Evolutionary conservation across 2,329 filamentous ascomycete species (phyloP).

Genomic region (Aspergillus piperis): DNA sequence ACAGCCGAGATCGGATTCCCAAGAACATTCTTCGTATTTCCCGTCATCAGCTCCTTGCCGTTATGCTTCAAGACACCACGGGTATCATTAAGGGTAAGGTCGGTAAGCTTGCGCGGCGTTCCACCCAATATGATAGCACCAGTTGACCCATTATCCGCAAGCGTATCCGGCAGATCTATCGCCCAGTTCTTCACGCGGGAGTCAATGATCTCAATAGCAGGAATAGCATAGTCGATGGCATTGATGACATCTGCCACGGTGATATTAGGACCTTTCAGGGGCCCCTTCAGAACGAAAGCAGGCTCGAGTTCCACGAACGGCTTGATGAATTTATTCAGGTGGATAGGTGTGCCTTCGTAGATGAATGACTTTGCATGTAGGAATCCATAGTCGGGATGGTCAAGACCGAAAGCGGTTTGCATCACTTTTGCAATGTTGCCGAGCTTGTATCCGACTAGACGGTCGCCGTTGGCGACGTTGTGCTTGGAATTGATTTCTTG

Average conservation of each 20-base stretch:
- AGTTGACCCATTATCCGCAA: constrained; percentile 23
- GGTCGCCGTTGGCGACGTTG: constrained; percentile 19
- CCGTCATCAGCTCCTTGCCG: constrained; percentile 19
- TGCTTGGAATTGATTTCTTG: constrained; percentile 17
- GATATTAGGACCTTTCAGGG: constrained; percentile 18
- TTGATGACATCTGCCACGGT: constrained; percentile 23
- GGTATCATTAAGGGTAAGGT: constrained; percentile 17
- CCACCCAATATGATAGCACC: constrained; percentile 21
- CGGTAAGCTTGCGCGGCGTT: constrained; percentile 17
- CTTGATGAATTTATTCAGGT: constrained; percentile 17
- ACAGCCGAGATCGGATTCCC: constrained; percentile 20
- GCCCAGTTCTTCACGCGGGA: constrained; percentile 22
- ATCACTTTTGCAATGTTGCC: constrained; percentile 27
- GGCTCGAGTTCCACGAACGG: constrained; percentile 23
- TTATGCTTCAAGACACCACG: constrained; percentile 17
- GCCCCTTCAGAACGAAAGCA: constrained; percentile 17
- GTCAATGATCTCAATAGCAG: constrained; percentile 23
- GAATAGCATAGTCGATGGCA: constrained; percentile 21
- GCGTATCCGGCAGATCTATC: constrained; percentile 21
- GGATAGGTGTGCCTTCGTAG: constrained; percentile 19
- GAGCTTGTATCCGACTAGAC: constrained; percentile 24
- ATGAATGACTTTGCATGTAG: constrained; percentile 20
- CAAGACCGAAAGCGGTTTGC: constrained; percentile 23
- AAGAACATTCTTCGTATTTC: constrained; percentile 21
- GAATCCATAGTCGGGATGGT: constrained; percentile 24